Evolutionary conservation across 139 green algal genomes (phyloP).

Genomic region (Chlamydomonas eustigma): DNA sequence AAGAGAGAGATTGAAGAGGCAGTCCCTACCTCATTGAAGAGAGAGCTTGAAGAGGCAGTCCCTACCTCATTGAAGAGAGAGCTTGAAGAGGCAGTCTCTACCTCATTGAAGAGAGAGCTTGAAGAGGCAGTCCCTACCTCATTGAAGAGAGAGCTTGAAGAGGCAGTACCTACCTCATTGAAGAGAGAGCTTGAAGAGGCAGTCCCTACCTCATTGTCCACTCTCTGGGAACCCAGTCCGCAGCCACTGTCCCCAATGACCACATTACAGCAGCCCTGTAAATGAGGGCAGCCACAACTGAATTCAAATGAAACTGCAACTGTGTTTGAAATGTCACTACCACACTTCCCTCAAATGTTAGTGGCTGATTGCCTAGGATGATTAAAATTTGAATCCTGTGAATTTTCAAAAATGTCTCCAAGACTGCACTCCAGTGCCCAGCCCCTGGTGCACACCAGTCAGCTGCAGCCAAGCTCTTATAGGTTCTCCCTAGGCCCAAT

Average conservation of each 20-base stretch:
- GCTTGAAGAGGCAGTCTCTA: neutral
- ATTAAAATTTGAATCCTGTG: no score
- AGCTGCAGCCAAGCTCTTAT: neutral
- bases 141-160: neutral
- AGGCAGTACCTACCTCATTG: neutral
- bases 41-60: neutral
- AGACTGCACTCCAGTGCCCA: no score
- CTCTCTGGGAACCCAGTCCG: neutral
- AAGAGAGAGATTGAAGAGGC: no score
- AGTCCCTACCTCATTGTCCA: neutral
- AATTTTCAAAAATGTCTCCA: no score
- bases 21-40: neutral
- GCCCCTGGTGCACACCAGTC: no score
- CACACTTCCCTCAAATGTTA: no score
- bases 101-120: neutral
- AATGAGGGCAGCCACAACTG: no score
- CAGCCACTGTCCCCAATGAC: neutral
- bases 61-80: neutral
- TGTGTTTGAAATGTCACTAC: no score
- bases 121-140: neutral
- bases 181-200: neutral
- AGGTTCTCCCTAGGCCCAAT: neutral
- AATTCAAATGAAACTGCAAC: no score
- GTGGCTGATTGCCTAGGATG: no score
- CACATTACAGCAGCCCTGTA: neutral